phyloP scores from a whole-genome alignment of 2,329 filamentous ascomycete species.

The Onygenales sp. region DNA sequence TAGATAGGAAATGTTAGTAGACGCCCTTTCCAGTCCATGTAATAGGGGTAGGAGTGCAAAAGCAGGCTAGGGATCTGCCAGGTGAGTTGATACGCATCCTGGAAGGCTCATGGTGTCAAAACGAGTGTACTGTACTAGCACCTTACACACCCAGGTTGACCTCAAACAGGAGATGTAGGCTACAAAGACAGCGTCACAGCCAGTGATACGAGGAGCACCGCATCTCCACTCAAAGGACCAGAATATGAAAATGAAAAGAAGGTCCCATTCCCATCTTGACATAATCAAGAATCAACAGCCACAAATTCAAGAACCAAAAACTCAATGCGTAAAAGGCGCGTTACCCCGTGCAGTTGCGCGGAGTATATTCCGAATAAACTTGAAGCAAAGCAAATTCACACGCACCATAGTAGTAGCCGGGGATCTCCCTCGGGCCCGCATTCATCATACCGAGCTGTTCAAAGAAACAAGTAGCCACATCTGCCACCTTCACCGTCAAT shows the following conservation, averaged over 20 bases:
- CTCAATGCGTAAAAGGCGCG: neutral
- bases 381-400: neutral
- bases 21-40: neutral
- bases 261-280: neutral
- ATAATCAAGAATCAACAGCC: neutral
- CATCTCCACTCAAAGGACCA: too few species aligned
- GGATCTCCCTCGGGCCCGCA: slow-evolving; percentile 28
- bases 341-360: too few species aligned
- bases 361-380: neutral
- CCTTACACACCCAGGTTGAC: too few species aligned
- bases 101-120: too few species aligned
- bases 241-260: neutral
- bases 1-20: slow-evolving; percentile 8
- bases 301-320: neutral
- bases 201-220: neutral
- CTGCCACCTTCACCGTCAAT: neutral
- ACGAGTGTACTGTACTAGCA: too few species aligned
- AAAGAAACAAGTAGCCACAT: too few species aligned
- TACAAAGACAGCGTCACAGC: too few species aligned
- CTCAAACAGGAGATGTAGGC: too few species aligned
- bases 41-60: neutral
- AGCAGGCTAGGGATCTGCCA: neutral
- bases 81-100: too few species aligned
- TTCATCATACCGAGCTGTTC: neutral
- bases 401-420: slow-evolving; percentile 48